phyloP scores from a whole-genome alignment of 192 early-diverging fungal genomes.

The Radiomyces spectabilis region DNA sequence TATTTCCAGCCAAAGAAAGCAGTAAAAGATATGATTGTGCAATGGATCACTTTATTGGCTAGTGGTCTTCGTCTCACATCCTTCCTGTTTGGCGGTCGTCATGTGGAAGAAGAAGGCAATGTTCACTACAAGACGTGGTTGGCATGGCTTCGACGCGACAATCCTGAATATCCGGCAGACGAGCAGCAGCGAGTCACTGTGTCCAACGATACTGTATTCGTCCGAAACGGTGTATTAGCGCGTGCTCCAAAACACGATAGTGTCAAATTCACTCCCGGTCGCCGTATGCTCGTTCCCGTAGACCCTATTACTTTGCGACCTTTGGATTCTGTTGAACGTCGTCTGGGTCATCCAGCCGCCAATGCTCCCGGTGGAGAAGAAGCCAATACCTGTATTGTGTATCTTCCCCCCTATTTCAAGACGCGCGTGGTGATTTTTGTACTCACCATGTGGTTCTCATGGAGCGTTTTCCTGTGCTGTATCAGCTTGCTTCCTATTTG shows the following conservation, averaged over 20 bases:
- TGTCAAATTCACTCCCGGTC: slow-evolving; percentile 64
- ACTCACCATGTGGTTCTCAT: slow-evolving; percentile 44
- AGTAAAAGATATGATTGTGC: not conserved
- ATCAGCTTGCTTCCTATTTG: slow-evolving; percentile 11
- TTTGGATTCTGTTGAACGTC: slow-evolving; percentile 48
- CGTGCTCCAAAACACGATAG: slow-evolving; percentile 81
- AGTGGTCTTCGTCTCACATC: slow-evolving; percentile 60
- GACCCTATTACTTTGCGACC: slow-evolving; percentile 42
- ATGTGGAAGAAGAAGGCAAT: slow-evolving; percentile 68
- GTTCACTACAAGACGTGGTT: slow-evolving; percentile 40
- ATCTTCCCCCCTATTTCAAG: slow-evolving; percentile 68
- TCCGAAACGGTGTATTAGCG: slow-evolving; percentile 54
- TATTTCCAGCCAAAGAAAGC: slow-evolving; percentile 48
- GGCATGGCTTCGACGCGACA: slow-evolving; percentile 41
- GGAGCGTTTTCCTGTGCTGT: slow-evolving; percentile 38
- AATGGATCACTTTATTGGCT: slow-evolving; percentile 74
- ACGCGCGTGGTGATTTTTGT: slow-evolving; percentile 43
- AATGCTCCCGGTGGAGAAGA: slow-evolving; percentile 4
- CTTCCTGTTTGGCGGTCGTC: slow-evolving; percentile 72
- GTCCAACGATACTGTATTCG: slow-evolving; percentile 36
- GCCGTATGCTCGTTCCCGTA: slow-evolving; percentile 76
- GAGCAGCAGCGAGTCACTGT: not conserved
- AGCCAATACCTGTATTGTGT: slow-evolving; percentile 62
- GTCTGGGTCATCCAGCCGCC: slow-evolving; percentile 45
- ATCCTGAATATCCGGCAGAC: not conserved